Percentiles rank a stretch among this genome's conserved stretches.
These are phyloP conservation scores for Rhizopogon sp. DNA, from an alignment of 768 basidiomycete genomes.

Conservation along the genomic window DNA sequence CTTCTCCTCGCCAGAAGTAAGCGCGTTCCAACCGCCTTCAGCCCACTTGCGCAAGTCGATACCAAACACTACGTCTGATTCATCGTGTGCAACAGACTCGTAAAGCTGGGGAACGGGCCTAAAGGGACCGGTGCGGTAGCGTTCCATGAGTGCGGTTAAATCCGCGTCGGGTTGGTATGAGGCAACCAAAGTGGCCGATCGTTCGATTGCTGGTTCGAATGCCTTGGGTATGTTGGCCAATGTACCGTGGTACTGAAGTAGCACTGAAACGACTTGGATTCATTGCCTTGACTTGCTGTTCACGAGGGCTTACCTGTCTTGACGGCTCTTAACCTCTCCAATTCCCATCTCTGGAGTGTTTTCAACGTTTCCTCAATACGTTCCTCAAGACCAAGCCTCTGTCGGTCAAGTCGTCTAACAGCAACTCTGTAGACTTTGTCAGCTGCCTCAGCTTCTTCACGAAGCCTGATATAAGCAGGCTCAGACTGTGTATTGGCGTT, in stretches of 20 bases:
- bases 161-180: conserved; percentile 88
- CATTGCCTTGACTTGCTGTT: conserved; percentile 2
- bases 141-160: conserved; percentile 82
- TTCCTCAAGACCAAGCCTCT: conserved; percentile 83
- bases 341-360: conserved; percentile 78
- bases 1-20: conserved; percentile 51
- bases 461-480: conserved; percentile 62
- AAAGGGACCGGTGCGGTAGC: conserved; percentile 92
- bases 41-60: conserved; percentile 91
- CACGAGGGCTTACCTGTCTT: conserved; percentile 58
- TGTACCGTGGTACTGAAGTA: conserved; percentile 85
- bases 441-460: conserved; percentile 77
- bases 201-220: conserved; percentile 59
- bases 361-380: conserved; percentile 80
- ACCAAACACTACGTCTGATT: conserved; percentile 84
- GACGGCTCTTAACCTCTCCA: conserved; percentile 75
- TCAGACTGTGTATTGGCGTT: conserved; percentile 45
- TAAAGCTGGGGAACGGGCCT: conserved; percentile 81
- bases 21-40: conserved; percentile 68
- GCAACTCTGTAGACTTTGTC: conserved; percentile 76
- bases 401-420: conserved; percentile 79
- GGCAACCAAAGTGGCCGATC: conserved; percentile 70
- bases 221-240: conserved; percentile 67
- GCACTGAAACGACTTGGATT: conserved; percentile 37
- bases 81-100: conserved; percentile 79